Percentiles rank a stretch among this genome's conserved stretches.
These are phyloP conservation scores for Spatholobus suberectus DNA, from an alignment of 306 rosid genomes.

Conservation along the genomic window DNA sequence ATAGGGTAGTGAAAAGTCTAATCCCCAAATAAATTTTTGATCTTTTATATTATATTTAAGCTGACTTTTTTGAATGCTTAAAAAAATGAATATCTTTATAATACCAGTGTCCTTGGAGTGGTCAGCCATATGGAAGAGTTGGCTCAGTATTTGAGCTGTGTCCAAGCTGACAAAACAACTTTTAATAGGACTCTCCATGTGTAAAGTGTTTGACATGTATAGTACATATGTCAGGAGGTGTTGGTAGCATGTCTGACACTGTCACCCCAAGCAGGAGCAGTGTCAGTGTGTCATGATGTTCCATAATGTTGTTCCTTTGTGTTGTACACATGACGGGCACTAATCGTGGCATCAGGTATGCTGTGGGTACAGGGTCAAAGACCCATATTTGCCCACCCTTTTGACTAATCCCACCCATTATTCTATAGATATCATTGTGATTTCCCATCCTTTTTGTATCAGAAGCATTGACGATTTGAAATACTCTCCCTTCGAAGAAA, in stretches of 20 bases:
- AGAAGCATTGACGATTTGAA: not conserved
- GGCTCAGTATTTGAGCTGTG: not conserved
- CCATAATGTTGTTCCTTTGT: not conserved
- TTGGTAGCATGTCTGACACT: not conserved
- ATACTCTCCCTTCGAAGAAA: not conserved
- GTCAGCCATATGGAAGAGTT: not conserved
- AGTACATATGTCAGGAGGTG: not conserved
- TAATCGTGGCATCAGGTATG: no score
- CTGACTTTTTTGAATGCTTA: not conserved
- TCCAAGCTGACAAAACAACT: not conserved
- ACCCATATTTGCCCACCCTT: not conserved
- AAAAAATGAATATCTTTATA: no score
- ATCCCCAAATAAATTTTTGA: not conserved
- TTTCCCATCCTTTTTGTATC: constrained; percentile 2
- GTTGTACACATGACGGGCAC: not conserved
- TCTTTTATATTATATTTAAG: not conserved
- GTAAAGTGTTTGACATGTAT: not conserved
- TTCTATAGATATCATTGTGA: not conserved
- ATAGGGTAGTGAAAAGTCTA: no score
- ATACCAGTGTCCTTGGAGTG: not conserved
- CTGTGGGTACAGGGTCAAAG: not conserved
- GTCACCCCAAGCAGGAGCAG: not conserved
- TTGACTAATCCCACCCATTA: not conserved
- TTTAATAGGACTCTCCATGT: not conserved
- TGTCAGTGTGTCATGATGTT: not conserved